Conservation (phyloP, 2,329 filamentous ascomycete species). For the Botrytis pseudocinerea region DNA sequence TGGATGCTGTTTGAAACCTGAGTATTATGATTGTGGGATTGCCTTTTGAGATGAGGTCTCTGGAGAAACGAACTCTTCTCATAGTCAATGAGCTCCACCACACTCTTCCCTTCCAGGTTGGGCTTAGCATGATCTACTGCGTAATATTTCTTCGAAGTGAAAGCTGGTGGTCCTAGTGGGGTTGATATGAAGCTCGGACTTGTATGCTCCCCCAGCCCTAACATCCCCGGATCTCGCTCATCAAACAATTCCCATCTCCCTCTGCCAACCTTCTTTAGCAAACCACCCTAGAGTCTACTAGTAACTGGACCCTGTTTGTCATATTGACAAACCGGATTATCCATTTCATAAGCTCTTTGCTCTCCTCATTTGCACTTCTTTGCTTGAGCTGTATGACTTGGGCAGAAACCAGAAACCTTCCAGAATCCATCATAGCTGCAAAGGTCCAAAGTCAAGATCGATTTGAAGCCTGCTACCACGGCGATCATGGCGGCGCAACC, state of each 20-base stretch:
- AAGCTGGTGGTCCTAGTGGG: background rate
- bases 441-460: background rate
- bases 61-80: background rate
- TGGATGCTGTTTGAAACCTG: background rate
- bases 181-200: background rate
- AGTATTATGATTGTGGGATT: too few relatives aligned
- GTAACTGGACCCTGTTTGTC: background rate
- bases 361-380: background rate
- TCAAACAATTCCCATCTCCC: background rate
- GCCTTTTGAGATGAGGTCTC: background rate
- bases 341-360: background rate
- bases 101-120: background rate
- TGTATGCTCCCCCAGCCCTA: background rate
- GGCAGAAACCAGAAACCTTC: background rate
- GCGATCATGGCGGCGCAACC: conserved; percentile 20
- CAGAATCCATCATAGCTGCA: background rate
- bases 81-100: background rate
- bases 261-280: background rate
- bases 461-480: background rate
- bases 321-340: background rate
- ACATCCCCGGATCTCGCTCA: conserved; percentile 1
- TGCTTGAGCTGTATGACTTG: conserved; percentile 12
- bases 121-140: conserved; percentile 1
- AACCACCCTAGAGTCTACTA: background rate
- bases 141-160: background rate